Conservation (phyloP, 2,329 filamentous ascomycete genomes). For the Xylaria sp. region DNA sequence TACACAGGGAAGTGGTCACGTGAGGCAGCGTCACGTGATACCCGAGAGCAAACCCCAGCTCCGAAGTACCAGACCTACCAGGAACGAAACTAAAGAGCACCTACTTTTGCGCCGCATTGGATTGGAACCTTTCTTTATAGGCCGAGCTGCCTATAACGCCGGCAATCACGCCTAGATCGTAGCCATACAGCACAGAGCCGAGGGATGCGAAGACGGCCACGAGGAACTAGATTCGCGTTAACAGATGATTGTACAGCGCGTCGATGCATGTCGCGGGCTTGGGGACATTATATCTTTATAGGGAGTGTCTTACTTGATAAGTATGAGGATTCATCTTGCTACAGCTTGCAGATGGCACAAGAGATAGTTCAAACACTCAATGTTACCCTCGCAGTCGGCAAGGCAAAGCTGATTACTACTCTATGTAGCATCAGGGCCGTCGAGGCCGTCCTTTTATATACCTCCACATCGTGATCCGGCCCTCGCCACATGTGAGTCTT, state of each 20-base stretch:
- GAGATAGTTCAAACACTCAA: background rate
- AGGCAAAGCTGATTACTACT: background rate
- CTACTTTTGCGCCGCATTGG: slow-evolving; percentile 47
- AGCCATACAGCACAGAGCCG: slow-evolving; percentile 60
- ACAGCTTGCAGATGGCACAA: background rate
- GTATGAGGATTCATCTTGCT: slow-evolving; percentile 40
- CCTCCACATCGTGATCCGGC: slow-evolving; percentile 13
- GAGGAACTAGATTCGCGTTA: slow-evolving; percentile 48
- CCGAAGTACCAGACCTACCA: background rate
- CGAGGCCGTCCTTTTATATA: slow-evolving; percentile 20
- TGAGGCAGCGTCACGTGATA: no score
- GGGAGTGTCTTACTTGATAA: slow-evolving; percentile 36
- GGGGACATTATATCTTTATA: background rate
- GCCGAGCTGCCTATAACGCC: slow-evolving; percentile 56
- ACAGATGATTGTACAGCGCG: background rate
- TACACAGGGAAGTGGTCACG: no score
- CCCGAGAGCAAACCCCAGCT: background rate
- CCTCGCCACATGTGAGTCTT: background rate
- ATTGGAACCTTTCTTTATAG: slow-evolving; percentile 49
- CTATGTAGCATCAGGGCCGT: background rate
- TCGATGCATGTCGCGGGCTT: background rate
- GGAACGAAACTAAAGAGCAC: slow-evolving; percentile 10
- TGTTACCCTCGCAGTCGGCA: slow-evolving; percentile 2
- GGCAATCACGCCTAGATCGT: slow-evolving; percentile 60
- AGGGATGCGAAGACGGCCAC: slow-evolving; percentile 61